Conservation (phyloP, 176 grass and related monocot genomes). For the Luzula sylvatica region DNA sequence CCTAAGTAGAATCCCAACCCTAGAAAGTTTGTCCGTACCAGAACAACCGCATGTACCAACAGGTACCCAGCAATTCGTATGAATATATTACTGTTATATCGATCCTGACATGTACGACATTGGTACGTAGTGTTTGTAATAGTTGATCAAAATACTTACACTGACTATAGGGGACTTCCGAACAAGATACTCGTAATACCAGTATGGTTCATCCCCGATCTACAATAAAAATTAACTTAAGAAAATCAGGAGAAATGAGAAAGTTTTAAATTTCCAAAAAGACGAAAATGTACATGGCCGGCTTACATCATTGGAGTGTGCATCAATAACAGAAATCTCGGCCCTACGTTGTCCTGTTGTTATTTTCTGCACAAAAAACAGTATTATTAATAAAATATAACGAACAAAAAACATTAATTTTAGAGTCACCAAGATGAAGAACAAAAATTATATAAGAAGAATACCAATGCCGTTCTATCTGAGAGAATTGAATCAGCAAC, state of each 20-base stretch:
- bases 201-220: conserved; percentile 74
- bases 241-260: conserved; percentile 3
- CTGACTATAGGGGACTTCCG: conserved; percentile 76
- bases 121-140: background rate
- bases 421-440: too few relatives aligned
- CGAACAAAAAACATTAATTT: background rate
- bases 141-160: conserved; percentile 37
- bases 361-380: conserved; percentile 47
- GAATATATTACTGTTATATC: too few relatives aligned
- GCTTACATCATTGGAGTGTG: conserved; percentile 58
- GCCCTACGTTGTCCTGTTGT: conserved; percentile 57
- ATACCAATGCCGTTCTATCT: conserved; percentile 79
- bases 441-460: too few relatives aligned
- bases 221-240: conserved; percentile 28
- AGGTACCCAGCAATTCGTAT: too few relatives aligned
- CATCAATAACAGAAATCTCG: conserved; percentile 96
- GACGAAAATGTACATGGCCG: conserved; percentile 14
- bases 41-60: too few relatives aligned
- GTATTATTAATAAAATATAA: background rate
- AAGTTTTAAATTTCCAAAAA: background rate
- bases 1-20: too few relatives aligned
- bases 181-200: conserved; percentile 96
- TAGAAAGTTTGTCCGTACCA: too few relatives aligned
- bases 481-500: conserved; percentile 92
- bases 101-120: too few relatives aligned